Evolutionary conservation across 306 rosid genomes (phyloP).

Genomic region (Vigna reflexopilosa): DNA sequence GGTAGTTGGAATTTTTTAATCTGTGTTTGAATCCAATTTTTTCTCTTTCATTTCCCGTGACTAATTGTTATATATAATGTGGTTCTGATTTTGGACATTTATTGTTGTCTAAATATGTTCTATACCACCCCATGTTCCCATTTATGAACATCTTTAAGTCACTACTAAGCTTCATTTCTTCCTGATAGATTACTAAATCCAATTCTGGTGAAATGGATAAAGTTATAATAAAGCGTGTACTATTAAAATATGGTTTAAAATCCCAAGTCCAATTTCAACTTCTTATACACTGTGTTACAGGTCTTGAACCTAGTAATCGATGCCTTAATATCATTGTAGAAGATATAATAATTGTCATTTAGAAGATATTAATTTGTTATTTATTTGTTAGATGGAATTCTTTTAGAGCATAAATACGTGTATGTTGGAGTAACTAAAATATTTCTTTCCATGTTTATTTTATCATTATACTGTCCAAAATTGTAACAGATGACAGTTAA

Average conservation of each 20-base stretch:
- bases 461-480: conserved; percentile 42
- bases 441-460: conserved; percentile 14
- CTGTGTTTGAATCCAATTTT: too few species aligned
- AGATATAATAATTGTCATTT: too few species aligned
- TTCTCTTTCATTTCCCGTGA: too few species aligned
- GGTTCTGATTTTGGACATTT: too few species aligned
- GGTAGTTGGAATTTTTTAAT: too few species aligned
- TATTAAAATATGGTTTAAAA: conserved; percentile 19
- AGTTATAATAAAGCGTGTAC: conserved; percentile 26
- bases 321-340: conserved; percentile 49
- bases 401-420: conserved; percentile 30
- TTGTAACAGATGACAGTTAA: conserved; percentile 80
- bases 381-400: conserved; percentile 4
- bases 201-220: background rate
- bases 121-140: too few species aligned
- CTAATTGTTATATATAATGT: too few species aligned
- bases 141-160: too few species aligned
- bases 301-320: conserved; percentile 61
- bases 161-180: conserved; percentile 27
- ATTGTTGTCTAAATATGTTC: too few species aligned
- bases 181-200: conserved; percentile 24
- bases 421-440: conserved; percentile 17
- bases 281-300: conserved; percentile 50
- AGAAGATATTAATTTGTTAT: background rate
- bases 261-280: conserved; percentile 34